phyloP scores from a whole-genome alignment of 2,329 filamentous ascomycete genomes.

The Pseudocercospora pini-densiflorae region DNA sequence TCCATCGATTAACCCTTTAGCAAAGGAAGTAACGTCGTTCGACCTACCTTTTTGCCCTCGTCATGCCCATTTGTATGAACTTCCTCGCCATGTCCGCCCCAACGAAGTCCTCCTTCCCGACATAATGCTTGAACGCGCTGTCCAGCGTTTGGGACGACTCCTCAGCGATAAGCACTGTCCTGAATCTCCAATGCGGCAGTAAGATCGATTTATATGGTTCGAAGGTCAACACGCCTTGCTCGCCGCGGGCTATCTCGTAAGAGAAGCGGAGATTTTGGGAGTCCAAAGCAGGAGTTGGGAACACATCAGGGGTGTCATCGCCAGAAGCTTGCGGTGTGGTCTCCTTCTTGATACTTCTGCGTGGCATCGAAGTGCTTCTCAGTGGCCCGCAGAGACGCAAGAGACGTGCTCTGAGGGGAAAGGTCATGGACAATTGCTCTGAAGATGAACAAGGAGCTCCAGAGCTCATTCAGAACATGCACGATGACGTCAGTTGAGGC shows the following conservation, averaged over 20 bases:
- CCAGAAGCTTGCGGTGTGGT: background rate
- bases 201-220: slow-evolving; percentile 67
- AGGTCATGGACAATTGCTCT: background rate
- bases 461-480: background rate
- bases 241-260: slow-evolving; percentile 64
- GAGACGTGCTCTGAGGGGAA: background rate
- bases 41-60: slow-evolving; percentile 55
- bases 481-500: background rate
- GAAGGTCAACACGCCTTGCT: slow-evolving; percentile 65
- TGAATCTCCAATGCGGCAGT: slow-evolving; percentile 65
- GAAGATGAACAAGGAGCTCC: background rate
- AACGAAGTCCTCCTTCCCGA: slow-evolving; percentile 60
- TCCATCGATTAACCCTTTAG: background rate
- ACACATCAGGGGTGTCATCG: background rate
- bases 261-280: slow-evolving; percentile 49
- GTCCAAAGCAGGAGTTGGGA: slow-evolving; percentile 35
- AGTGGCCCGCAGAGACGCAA: background rate
- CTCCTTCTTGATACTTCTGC: background rate
- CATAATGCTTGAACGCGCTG: slow-evolving; percentile 57
- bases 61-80: slow-evolving; percentile 70
- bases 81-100: slow-evolving; percentile 69
- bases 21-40: too few relatives aligned
- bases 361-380: slow-evolving; percentile 3
- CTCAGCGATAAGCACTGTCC: slow-evolving; percentile 56
- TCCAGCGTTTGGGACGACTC: slow-evolving; percentile 56